A percentile compares a stretch with the other conserved stretches of the same genome.
phyloP scores from a whole-genome alignment of 257 asterid species.

The Solanum bulbocastanum region DNA sequence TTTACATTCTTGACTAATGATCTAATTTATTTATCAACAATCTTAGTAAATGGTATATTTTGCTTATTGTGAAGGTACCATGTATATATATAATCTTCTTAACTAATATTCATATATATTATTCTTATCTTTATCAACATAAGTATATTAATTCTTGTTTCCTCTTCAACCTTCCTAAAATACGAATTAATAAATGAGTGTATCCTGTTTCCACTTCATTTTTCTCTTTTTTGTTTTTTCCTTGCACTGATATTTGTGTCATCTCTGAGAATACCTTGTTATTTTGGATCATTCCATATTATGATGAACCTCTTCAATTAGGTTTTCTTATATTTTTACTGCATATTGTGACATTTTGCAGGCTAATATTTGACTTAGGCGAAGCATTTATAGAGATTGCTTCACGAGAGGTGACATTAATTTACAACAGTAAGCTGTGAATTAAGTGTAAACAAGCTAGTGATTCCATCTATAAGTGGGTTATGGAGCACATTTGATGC shows the following conservation, averaged over 20 bases:
- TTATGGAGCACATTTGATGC: conserved; percentile 10
- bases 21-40: background rate
- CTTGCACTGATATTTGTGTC: background rate
- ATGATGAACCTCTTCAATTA: background rate
- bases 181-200: background rate
- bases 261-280: background rate
- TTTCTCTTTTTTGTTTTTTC: background rate
- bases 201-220: background rate
- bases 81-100: background rate
- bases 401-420: background rate
- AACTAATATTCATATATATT: background rate
- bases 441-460: background rate
- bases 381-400: background rate
- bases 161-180: background rate
- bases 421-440: background rate
- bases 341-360: background rate
- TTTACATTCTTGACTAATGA: background rate
- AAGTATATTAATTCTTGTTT: background rate
- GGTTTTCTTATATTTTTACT: background rate
- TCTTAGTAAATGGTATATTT: background rate
- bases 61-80: background rate
- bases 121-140: background rate
- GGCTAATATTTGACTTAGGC: background rate
- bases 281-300: background rate
- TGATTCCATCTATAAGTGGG: background rate